A percentile compares a stretch with the other conserved stretches of the same genome.
Conservation (phyloP, 2,329 filamentous ascomycete genomes). For the Paramyrothecium sp. region DNA sequence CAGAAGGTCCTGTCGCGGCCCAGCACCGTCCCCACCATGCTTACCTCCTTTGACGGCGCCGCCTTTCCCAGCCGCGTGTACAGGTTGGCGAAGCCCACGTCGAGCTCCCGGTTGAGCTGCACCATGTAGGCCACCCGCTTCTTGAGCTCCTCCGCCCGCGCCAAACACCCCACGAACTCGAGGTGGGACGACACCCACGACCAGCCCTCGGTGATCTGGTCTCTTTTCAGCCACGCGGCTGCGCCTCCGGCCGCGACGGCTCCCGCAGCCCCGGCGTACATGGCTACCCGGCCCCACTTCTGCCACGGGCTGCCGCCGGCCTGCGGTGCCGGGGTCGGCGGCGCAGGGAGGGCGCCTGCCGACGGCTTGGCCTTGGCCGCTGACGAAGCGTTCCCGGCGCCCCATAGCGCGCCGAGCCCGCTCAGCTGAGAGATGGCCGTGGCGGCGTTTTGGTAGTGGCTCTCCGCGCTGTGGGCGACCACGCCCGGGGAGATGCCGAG, state of each 20-base stretch:
- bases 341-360: constrained; percentile 21
- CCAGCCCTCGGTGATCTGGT: constrained; percentile 74
- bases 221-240: constrained; percentile 82
- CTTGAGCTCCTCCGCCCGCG: constrained; percentile 78
- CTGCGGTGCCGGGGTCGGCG: constrained; percentile 21
- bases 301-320: constrained; percentile 56
- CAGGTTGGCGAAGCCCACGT: constrained; percentile 78
- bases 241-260: constrained; percentile 79
- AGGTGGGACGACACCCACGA: constrained; percentile 87
- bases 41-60: constrained; percentile 52
- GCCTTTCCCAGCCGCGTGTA: constrained; percentile 80
- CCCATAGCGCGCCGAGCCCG: constrained; percentile 69
- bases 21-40: constrained; percentile 56
- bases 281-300: constrained; percentile 79
- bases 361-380: constrained; percentile 22
- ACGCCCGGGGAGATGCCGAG: constrained; percentile 78
- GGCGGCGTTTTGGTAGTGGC: constrained; percentile 72
- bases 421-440: constrained; percentile 66
- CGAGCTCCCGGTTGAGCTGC: constrained; percentile 61
- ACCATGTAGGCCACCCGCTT: constrained; percentile 69
- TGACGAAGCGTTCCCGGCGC: constrained; percentile 36
- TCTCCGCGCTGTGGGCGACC: constrained; percentile 83
- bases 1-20: constrained; percentile 84
- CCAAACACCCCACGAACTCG: constrained; percentile 88
- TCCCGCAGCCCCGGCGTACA: constrained; percentile 81